Evolutionary conservation across 1,139 yeast genomes (phyloP).

Genomic region (Trichomonascaceae sp.): DNA sequence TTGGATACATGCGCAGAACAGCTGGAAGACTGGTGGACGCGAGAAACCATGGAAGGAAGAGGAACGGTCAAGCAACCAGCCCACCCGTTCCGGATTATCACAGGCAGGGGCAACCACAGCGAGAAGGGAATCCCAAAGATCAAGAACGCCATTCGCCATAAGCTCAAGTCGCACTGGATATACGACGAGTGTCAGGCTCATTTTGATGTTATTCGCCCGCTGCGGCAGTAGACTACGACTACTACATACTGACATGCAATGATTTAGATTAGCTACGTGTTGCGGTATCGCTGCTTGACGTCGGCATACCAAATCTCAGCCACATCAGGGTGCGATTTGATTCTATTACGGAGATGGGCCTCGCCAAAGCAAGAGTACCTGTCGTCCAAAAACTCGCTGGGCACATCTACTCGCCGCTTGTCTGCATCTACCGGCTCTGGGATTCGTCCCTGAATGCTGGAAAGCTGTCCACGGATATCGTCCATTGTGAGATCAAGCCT

Average conservation of each 20-base stretch:
- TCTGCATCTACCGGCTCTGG: conserved; percentile 19
- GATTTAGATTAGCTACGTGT: too few relatives aligned
- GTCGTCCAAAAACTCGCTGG: conserved; percentile 23
- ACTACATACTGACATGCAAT: too few relatives aligned
- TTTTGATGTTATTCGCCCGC: background rate
- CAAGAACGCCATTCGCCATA: conserved; percentile 18
- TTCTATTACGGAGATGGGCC: conserved; percentile 48
- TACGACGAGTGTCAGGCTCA: background rate
- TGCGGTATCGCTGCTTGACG: conserved; percentile 20
- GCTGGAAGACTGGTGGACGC: conserved; percentile 14
- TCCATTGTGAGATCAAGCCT: conserved; percentile 20
- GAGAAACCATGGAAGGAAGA: conserved; percentile 3
- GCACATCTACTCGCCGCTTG: conserved; percentile 23
- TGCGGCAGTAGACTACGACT: background rate
- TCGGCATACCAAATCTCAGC: conserved; percentile 53
- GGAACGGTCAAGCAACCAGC: background rate
- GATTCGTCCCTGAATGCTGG: conserved; percentile 16
- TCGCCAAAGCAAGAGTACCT: conserved; percentile 34
- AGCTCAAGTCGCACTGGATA: background rate
- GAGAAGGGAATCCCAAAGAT: conserved; percentile 20
- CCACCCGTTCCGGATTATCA: conserved; percentile 15
- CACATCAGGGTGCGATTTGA: conserved; percentile 57
- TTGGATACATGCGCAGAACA: conserved; percentile 11
- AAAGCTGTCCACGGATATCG: conserved; percentile 18
- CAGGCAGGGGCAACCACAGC: conserved; percentile 23